Conservation (phyloP, 257 asterid genomes). For the Nyctanthes arbortristis region DNA sequence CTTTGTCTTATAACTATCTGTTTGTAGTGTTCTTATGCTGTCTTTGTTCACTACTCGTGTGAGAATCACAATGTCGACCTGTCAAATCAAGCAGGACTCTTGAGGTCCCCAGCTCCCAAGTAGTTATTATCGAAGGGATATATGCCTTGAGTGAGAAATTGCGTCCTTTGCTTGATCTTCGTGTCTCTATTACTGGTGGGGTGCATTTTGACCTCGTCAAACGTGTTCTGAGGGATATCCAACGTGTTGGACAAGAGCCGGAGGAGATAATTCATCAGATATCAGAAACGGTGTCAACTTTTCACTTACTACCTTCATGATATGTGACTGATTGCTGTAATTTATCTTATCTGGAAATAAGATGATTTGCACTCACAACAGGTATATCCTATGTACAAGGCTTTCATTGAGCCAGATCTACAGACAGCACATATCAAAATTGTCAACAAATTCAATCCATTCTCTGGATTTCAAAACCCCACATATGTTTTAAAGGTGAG, state of each 20-base stretch:
- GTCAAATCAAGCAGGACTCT: slow-evolving; percentile 57
- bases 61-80: slow-evolving; percentile 14
- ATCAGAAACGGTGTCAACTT: slow-evolving; percentile 74
- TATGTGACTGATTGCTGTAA: slow-evolving; percentile 14
- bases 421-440: slow-evolving; percentile 97
- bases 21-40: slow-evolving; percentile 12
- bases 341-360: slow-evolving; percentile 15
- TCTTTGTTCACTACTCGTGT: slow-evolving; percentile 11
- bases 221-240: slow-evolving; percentile 96
- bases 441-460: slow-evolving; percentile 90
- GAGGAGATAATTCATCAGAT: slow-evolving; percentile 98
- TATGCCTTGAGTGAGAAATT: slow-evolving; percentile 92
- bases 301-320: slow-evolving; percentile 7
- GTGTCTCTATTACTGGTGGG: slow-evolving; percentile 99
- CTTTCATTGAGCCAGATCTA: slow-evolving; percentile 94
- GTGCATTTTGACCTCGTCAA: slow-evolving; percentile 98
- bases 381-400: slow-evolving; percentile 99
- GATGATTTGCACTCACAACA: slow-evolving; percentile 31
- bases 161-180: slow-evolving; percentile 86
- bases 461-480: slow-evolving; percentile 96
- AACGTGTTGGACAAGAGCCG: slow-evolving; percentile 99
- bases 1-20: slow-evolving; percentile 2
- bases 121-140: slow-evolving; percentile 92
- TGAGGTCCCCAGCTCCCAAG: slow-evolving; percentile 89
- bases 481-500: slow-evolving; percentile 83